A percentile compares a stretch with the other conserved stretches of the same genome.
Conservation (phyloP, 768 basidiomycete genomes). For the Pulveroboletus ravenelii region DNA sequence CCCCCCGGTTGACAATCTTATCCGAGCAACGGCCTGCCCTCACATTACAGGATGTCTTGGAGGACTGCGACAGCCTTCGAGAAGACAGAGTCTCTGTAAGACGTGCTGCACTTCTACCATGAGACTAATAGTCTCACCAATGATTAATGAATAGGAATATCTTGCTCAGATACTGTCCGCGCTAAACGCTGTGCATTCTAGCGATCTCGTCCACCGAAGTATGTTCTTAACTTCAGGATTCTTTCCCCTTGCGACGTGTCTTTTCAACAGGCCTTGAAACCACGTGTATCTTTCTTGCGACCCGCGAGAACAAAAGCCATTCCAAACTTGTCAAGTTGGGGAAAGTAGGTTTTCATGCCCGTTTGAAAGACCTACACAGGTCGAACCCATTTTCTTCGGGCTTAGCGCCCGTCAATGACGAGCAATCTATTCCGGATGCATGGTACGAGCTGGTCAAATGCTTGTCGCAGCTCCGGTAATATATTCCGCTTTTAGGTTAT, state of each 20-base stretch:
- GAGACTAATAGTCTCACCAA: neutral
- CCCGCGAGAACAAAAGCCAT: conserved; percentile 45
- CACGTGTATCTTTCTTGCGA: conserved; percentile 57
- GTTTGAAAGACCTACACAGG: conserved; percentile 72
- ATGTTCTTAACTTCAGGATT: neutral
- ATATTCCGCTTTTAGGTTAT: conserved; percentile 45
- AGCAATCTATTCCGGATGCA: conserved; percentile 25
- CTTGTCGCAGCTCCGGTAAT: neutral
- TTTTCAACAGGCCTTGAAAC: conserved; percentile 47
- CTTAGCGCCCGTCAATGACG: conserved; percentile 13
- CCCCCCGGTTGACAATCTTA: conserved; percentile 59
- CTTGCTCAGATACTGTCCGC: conserved; percentile 67
- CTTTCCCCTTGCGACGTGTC: neutral
- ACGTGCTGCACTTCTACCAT: conserved; percentile 3
- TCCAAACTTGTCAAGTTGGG: conserved; percentile 71
- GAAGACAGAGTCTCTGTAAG: conserved; percentile 66
- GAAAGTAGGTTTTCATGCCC: conserved; percentile 65
- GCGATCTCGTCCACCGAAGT: conserved; percentile 70
- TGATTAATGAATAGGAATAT: conserved; percentile 53
- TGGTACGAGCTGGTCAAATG: conserved; percentile 14
- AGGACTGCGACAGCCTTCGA: conserved; percentile 69
- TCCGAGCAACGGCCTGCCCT: conserved; percentile 67
- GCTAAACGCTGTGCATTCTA: conserved; percentile 60
- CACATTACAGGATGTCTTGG: conserved; percentile 68
- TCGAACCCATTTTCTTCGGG: conserved; percentile 69